phyloP scores from a whole-genome alignment of 2,329 filamentous ascomycete genomes.

The Didymella lethalis region DNA sequence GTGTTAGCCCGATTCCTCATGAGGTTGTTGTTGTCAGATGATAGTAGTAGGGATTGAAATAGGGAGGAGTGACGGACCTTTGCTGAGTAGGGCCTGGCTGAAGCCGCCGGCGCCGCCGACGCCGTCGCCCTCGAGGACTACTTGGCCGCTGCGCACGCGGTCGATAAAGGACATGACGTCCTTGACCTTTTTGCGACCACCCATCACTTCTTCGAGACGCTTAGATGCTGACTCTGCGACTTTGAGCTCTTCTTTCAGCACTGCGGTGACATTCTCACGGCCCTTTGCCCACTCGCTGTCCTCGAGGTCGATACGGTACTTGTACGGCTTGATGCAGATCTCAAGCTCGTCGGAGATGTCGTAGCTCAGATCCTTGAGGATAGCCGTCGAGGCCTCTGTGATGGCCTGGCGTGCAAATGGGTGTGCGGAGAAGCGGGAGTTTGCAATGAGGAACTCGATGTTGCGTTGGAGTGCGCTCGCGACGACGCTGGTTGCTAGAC shows the following conservation, averaged over 20 bases:
- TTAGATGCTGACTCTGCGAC: conserved; percentile 83
- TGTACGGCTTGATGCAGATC: conserved; percentile 99
- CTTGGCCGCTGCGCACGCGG: conserved; percentile 83
- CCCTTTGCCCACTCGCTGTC: conserved; percentile 87
- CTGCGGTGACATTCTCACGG: conserved; percentile 78
- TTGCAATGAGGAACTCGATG: conserved; percentile 77
- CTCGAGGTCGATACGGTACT: conserved; percentile 96
- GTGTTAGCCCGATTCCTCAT: not conserved
- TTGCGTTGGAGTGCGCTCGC: conserved; percentile 85
- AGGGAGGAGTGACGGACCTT: conserved; percentile 64
- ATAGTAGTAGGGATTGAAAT: not conserved
- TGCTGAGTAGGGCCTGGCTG: conserved; percentile 81
- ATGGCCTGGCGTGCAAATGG: conserved; percentile 95
- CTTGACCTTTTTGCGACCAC: conserved; percentile 81
- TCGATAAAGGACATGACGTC: conserved; percentile 94
- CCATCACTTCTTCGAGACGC: conserved; percentile 77
- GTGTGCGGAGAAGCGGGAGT: conserved; percentile 86
- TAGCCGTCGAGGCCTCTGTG: conserved; percentile 84
- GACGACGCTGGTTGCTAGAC: conserved; percentile 90
- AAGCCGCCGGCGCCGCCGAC: conserved; percentile 90
- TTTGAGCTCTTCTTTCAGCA: conserved; percentile 86
- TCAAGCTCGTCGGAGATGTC: conserved; percentile 98
- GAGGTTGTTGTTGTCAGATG: no score
- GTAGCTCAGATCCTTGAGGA: conserved; percentile 93
- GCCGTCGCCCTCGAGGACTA: conserved; percentile 83